A percentile compares a stretch with the other conserved stretches of the same genome.
phyloP scores from a whole-genome alignment of 2,329 filamentous ascomycete genomes.

The Metarhizium rileyi region DNA sequence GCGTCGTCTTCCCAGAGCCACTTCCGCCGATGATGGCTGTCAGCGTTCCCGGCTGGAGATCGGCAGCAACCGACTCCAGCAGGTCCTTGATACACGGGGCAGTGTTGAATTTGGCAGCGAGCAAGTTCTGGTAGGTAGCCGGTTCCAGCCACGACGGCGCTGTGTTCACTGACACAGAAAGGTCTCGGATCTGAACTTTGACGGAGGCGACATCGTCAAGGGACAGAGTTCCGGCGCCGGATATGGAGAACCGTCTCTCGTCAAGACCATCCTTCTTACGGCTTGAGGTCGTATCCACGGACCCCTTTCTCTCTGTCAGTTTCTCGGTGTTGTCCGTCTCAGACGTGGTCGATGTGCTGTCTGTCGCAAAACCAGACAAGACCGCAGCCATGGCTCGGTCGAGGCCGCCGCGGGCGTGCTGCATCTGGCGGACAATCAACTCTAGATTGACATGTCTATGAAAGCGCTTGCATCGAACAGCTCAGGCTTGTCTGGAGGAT shows the following conservation, averaged over 20 bases:
- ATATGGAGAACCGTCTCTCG: slow-evolving; percentile 18
- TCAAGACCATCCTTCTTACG: slow-evolving; percentile 8
- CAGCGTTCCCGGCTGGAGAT: slow-evolving; percentile 54
- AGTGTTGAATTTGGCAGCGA: slow-evolving; percentile 27
- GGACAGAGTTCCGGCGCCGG: slow-evolving; percentile 28
- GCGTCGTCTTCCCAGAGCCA: slow-evolving; percentile 63
- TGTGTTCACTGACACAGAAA: slow-evolving; percentile 48
- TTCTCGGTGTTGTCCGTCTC: slow-evolving; percentile 24
- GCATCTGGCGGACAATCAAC: too few relatives aligned
- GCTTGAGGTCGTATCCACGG: slow-evolving; percentile 18
- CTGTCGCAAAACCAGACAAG: not conserved
- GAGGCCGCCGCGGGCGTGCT: not conserved
- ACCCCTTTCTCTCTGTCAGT: too few relatives aligned
- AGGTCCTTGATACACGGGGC: slow-evolving; percentile 38
- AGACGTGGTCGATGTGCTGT: not conserved
- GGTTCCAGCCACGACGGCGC: slow-evolving; percentile 44
- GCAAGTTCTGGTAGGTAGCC: slow-evolving; percentile 33
- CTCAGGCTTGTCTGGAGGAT: not conserved
- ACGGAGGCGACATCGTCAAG: slow-evolving; percentile 46
- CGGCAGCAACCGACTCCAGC: slow-evolving; percentile 52
- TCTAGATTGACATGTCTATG: too few relatives aligned
- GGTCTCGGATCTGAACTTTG: slow-evolving; percentile 40
- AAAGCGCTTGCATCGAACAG: not conserved
- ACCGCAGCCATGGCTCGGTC: not conserved
- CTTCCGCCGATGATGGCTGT: slow-evolving; percentile 69